Evolutionary conservation across 805 yeast species (phyloP).

Genomic region (Suhomyces prunicola): DNA sequence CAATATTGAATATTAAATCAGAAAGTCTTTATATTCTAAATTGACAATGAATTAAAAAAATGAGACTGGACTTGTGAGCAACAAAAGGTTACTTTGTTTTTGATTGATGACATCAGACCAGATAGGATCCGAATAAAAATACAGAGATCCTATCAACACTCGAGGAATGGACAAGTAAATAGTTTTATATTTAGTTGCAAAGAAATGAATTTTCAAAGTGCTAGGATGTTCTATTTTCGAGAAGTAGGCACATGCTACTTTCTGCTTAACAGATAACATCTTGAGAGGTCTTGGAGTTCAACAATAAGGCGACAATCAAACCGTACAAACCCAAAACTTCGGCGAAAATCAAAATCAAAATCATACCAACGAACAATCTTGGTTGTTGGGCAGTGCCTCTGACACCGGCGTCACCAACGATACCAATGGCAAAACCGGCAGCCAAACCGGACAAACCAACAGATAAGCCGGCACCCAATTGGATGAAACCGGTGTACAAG

Average conservation of each 20-base stretch:
- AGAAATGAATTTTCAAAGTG: background rate
- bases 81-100: background rate
- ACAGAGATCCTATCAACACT: constrained; percentile 2
- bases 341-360: constrained; percentile 96
- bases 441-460: constrained; percentile 97
- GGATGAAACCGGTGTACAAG: constrained; percentile 94
- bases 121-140: background rate
- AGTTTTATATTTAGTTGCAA: background rate
- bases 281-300: constrained; percentile 90
- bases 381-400: constrained; percentile 99
- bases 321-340: constrained; percentile 99
- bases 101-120: background rate
- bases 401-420: constrained; percentile 99
- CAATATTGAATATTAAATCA: background rate
- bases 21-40: background rate
- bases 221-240: background rate
- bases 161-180: background rate
- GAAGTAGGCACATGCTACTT: background rate
- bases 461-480: constrained; percentile 95
- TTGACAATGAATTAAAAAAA: constrained; percentile 4
- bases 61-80: background rate
- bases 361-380: constrained; percentile 97
- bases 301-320: constrained; percentile 92
- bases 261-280: constrained; percentile 70
- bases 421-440: constrained; percentile 99